Percentiles rank a stretch among this genome's conserved stretches.
These are phyloP conservation scores for Wickerhamiella siamensis DNA, from an alignment of 805 yeast genomes.

Conservation along the genomic window DNA sequence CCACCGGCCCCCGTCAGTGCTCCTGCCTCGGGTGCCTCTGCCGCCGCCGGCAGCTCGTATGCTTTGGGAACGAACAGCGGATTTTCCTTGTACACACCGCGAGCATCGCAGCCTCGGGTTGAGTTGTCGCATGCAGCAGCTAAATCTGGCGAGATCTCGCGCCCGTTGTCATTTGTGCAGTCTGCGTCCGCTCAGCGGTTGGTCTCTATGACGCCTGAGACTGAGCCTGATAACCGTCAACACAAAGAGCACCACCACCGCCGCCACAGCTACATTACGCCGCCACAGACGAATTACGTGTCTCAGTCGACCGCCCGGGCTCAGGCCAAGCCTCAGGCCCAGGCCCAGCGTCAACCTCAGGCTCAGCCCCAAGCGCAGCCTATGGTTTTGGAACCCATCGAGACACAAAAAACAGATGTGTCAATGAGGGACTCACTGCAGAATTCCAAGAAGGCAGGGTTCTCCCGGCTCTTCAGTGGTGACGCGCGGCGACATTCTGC, in stretches of 20 bases:
- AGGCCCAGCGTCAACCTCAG: neutral
- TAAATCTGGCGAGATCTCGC: conserved; percentile 24
- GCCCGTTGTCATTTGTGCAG: conserved; percentile 19
- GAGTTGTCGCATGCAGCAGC: conserved; percentile 23
- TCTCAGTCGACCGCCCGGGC: too few relatives aligned
- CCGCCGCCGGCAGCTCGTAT: neutral
- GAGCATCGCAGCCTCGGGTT: conserved; percentile 23
- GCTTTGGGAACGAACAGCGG: conserved; percentile 3
- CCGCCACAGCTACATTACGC: neutral
- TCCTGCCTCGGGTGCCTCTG: neutral
- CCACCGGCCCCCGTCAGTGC: neutral
- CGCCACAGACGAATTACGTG: too few relatives aligned
- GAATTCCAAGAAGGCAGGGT: neutral
- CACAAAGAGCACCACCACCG: neutral
- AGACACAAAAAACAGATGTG: neutral
- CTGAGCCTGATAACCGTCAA: neutral
- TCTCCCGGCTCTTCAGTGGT: neutral
- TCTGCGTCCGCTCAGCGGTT: conserved; percentile 6
- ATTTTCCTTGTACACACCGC: conserved; percentile 15
- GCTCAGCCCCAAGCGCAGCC: neutral
- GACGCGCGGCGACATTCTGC: conserved; percentile 10
- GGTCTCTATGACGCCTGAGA: neutral
- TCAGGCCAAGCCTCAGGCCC: too few relatives aligned
- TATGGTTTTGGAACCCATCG: neutral
- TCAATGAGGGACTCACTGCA: neutral